Percentiles rank a stretch among this genome's conserved stretches.
These are phyloP conservation scores for Metrosideros polymorpha DNA, from an alignment of 441 rosid species.

Conservation along the genomic window DNA sequence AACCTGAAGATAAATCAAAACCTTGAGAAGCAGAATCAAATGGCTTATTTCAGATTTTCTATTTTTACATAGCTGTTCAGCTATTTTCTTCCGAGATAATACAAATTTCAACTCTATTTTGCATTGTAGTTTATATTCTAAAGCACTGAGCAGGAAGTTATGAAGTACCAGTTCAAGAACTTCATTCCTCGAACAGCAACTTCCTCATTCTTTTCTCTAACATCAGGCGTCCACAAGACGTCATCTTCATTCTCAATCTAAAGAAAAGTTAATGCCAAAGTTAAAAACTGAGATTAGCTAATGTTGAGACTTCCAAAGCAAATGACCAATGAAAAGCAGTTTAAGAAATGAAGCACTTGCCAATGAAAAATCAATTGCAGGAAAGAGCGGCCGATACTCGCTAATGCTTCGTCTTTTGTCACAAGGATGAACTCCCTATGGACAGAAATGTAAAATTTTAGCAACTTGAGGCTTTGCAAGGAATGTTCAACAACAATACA, in stretches of 20 bases:
- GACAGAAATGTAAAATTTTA: background rate
- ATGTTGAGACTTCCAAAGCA: background rate
- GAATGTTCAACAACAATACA: background rate
- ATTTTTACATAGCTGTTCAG: background rate
- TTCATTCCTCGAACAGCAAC: constrained; percentile 75
- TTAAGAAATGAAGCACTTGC: constrained; percentile 22
- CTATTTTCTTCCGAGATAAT: background rate
- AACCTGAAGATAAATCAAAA: constrained; percentile 34
- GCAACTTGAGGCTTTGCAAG: background rate
- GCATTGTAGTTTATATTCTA: background rate
- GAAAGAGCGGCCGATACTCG: constrained; percentile 63
- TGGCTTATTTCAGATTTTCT: background rate
- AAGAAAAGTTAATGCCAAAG: background rate
- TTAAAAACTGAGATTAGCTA: background rate
- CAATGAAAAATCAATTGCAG: constrained; percentile 80
- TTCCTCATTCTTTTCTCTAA: constrained; percentile 57
- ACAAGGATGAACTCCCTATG: constrained; percentile 18
- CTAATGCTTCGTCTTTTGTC: constrained; percentile 71
- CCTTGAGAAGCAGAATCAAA: background rate
- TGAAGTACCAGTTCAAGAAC: constrained; percentile 59
- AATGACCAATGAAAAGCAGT: background rate
- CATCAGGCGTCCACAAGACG: constrained; percentile 56
- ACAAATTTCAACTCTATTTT: background rate
- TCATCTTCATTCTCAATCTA: constrained; percentile 69
- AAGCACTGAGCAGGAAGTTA: background rate